Conservation (phyloP, 768 basidiomycete species). For the Pilatotrama ljubarskyi region DNA sequence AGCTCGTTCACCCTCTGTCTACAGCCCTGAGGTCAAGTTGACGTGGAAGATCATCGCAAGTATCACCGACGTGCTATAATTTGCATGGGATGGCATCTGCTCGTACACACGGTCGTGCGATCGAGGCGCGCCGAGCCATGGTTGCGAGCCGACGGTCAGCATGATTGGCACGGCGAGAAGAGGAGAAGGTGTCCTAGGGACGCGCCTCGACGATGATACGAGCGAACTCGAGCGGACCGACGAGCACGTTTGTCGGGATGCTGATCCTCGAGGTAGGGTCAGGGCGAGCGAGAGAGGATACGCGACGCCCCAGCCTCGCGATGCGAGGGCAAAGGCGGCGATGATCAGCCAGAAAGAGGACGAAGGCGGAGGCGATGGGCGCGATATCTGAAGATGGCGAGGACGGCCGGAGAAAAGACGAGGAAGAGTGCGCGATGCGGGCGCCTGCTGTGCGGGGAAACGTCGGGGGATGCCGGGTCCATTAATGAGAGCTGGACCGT, state of each 20-base stretch:
- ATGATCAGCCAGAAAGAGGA: conserved; percentile 13
- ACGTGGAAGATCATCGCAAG: conserved; percentile 9
- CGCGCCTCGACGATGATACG: not conserved
- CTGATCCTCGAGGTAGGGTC: not conserved
- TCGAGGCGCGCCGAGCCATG: not conserved
- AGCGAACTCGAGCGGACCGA: not conserved
- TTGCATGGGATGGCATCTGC: not conserved
- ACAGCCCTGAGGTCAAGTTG: not conserved
- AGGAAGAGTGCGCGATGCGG: not conserved
- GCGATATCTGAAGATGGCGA: conserved; percentile 1
- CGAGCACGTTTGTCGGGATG: conserved; percentile 12
- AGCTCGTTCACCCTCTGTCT: not conserved
- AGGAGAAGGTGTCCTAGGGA: not conserved
- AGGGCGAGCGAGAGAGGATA: not conserved
- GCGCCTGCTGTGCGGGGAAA: conserved; percentile 9
- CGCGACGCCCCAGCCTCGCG: conserved; percentile 4
- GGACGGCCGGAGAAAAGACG: conserved; percentile 5
- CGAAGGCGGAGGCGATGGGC: not conserved
- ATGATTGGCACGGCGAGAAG: not conserved
- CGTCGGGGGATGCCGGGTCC: conserved; percentile 17
- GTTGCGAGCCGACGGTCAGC: not conserved
- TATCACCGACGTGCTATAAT: conserved; percentile 5
- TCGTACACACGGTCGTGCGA: not conserved
- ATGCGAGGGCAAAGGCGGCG: conserved; percentile 6
- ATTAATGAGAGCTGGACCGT: conserved; percentile 7